phyloP scores from a whole-genome alignment of 768 basidiomycete genomes.

The Naganishia onofrii region DNA sequence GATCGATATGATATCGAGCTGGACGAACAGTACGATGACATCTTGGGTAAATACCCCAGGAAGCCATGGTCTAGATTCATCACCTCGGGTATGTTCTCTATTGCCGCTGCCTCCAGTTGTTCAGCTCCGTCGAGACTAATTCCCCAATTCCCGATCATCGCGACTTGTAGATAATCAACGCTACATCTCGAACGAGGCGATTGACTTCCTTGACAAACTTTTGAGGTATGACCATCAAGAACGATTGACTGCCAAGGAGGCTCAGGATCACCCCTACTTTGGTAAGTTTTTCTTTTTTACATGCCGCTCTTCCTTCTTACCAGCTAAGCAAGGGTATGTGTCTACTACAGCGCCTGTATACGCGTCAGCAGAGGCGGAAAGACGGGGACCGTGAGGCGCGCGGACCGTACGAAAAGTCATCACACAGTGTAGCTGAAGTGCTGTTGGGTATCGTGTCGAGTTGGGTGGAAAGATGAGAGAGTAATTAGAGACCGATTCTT shows the following conservation, averaged over 20 bases:
- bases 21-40: constrained; percentile 92
- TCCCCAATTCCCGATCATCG: too few species aligned
- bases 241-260: constrained; percentile 88
- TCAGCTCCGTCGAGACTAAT: background rate
- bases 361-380: constrained; percentile 8
- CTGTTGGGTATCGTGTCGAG: background rate
- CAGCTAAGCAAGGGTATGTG: background rate
- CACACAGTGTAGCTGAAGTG: background rate
- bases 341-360: constrained; percentile 6
- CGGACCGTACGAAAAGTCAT: background rate
- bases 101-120: background rate
- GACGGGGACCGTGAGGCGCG: background rate
- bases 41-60: constrained; percentile 87
- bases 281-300: background rate
- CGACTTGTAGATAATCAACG: constrained; percentile 66
- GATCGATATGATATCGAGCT: constrained; percentile 80
- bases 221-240: constrained; percentile 97
- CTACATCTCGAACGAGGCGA: constrained; percentile 93
- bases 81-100: constrained; percentile 58
- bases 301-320: background rate
- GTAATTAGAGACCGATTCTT: background rate
- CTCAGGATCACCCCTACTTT: constrained; percentile 91
- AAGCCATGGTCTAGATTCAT: constrained; percentile 96
- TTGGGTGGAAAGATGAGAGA: background rate
- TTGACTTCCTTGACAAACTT: constrained; percentile 92